Evolutionary conservation across 768 basidiomycete genomes (phyloP).

Genomic region (Zangia roseola): DNA sequence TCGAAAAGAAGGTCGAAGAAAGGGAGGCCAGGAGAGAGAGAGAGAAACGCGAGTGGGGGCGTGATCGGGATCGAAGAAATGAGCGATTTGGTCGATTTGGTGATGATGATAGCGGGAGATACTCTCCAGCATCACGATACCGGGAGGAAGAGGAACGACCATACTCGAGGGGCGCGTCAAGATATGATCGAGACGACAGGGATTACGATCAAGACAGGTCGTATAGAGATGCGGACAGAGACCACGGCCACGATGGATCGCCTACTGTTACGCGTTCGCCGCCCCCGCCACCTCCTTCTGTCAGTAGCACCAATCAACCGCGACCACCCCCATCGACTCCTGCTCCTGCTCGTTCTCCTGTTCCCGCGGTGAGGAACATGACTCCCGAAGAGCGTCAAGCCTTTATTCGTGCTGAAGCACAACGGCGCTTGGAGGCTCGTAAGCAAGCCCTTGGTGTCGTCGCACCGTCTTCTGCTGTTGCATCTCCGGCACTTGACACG

Average conservation of each 20-base stretch:
- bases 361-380: constrained; percentile 70
- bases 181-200: constrained; percentile 36
- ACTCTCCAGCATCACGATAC: constrained; percentile 32
- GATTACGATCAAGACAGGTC: constrained; percentile 35
- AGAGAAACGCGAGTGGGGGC: constrained; percentile 75
- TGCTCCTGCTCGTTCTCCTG: constrained; percentile 55
- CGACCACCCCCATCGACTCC: constrained; percentile 50
- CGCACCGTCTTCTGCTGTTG: constrained; percentile 32
- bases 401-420: constrained; percentile 75
- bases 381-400: constrained; percentile 80
- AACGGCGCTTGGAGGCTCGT: constrained; percentile 78
- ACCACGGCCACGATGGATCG: constrained; percentile 36
- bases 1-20: constrained; percentile 81
- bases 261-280: constrained; percentile 44
- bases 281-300: constrained; percentile 48
- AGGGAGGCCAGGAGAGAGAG: constrained; percentile 72
- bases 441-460: constrained; percentile 82
- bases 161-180: constrained; percentile 45
- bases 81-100: constrained; percentile 73
- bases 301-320: constrained; percentile 34
- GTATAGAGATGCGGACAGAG: constrained; percentile 35
- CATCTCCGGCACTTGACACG: constrained; percentile 63
- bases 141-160: constrained; percentile 52
- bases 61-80: constrained; percentile 83
- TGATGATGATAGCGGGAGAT: constrained; percentile 37